These are phyloP conservation scores for Rhodotorula paludigena DNA, from an alignment of 768 basidiomycete genomes.

Conservation along the genomic window DNA sequence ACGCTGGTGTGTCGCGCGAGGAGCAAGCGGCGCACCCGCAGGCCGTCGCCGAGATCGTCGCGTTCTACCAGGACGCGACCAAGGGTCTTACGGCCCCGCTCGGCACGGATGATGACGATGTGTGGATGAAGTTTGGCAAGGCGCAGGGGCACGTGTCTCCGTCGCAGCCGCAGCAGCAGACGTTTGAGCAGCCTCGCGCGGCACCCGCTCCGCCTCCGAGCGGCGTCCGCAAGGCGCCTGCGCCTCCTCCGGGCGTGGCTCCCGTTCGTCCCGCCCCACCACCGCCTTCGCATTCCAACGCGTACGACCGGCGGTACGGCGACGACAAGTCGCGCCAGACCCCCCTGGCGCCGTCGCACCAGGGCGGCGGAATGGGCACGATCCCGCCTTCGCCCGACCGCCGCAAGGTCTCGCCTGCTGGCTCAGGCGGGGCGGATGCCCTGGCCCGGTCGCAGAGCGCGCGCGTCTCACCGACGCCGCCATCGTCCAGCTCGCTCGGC, in stretches of 20 bases:
- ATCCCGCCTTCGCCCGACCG: slow-evolving; percentile 32
- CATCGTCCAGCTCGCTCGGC: slow-evolving; percentile 34
- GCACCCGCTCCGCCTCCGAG: slow-evolving; percentile 37
- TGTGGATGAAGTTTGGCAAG: slow-evolving; percentile 65
- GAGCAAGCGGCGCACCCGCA: slow-evolving; percentile 98
- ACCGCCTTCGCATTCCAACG: slow-evolving; percentile 3
- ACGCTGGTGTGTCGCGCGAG: slow-evolving; percentile 84
- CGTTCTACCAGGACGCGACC: slow-evolving; percentile 72
- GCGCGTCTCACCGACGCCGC: slow-evolving; percentile 58
- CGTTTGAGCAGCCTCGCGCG: slow-evolving; percentile 35
- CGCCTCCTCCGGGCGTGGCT: slow-evolving; percentile 16
- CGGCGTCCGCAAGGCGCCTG: slow-evolving; percentile 31
- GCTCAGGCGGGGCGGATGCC: slow-evolving; percentile 43
- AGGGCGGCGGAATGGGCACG: neutral
- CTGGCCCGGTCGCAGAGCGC: slow-evolving; percentile 59
- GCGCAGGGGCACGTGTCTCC: too few relatives aligned
- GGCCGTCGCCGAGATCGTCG: slow-evolving; percentile 97
- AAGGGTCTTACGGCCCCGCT: slow-evolving; percentile 55
- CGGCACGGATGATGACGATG: slow-evolving; percentile 51
- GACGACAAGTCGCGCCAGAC: too few relatives aligned
- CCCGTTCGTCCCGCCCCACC: slow-evolving; percentile 21
- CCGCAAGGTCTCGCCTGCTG: slow-evolving; percentile 42
- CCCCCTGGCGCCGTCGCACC: too few relatives aligned
- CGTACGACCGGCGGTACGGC: slow-evolving; percentile 24
- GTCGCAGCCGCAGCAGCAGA: slow-evolving; percentile 1